These are phyloP conservation scores for Mucor indicus DNA, from an alignment of 371 early-diverging fungal genomes.

Conservation along the genomic window DNA sequence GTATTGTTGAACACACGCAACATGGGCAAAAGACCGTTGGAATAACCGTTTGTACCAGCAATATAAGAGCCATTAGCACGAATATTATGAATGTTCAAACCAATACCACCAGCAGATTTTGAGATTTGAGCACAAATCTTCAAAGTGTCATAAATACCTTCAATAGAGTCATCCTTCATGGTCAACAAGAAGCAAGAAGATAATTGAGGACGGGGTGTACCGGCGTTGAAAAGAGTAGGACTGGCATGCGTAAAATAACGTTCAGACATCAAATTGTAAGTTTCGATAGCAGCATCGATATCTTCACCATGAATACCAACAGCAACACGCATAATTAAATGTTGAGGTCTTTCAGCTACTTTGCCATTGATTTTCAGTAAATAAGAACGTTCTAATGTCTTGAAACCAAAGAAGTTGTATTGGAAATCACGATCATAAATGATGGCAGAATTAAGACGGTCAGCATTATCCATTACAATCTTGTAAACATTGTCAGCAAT, in stretches of 20 bases:
- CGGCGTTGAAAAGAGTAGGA: constrained; percentile 96
- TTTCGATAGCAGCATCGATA: constrained; percentile 85
- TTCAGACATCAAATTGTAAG: constrained; percentile 88
- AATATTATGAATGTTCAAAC: constrained; percentile 89
- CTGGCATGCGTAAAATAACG: constrained; percentile 94
- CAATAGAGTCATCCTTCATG: constrained; percentile 91
- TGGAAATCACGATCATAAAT: constrained; percentile 92
- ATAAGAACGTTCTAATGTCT: constrained; percentile 92
- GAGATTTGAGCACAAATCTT: constrained; percentile 92
- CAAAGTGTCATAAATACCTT: constrained; percentile 94
- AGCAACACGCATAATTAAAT: constrained; percentile 94
- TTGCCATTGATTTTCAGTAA: constrained; percentile 78
- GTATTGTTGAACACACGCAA: constrained; percentile 94
- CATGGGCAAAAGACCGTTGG: constrained; percentile 95
- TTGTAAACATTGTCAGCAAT: constrained; percentile 69
- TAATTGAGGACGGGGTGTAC: constrained; percentile 89
- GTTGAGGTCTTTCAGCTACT: constrained; percentile 92
- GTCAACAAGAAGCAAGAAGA: constrained; percentile 92
- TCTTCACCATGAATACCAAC: constrained; percentile 91
- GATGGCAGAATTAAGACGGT: constrained; percentile 82
- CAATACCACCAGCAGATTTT: constrained; percentile 95
- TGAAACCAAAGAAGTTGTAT: constrained; percentile 96
- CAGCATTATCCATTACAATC: constrained; percentile 64
- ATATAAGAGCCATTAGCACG: constrained; percentile 87
- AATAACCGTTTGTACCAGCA: constrained; percentile 90